These are phyloP conservation scores for Diplogelasinospora grovesii DNA, from an alignment of 495 filamentous ascomycete species.

Conservation along the genomic window DNA sequence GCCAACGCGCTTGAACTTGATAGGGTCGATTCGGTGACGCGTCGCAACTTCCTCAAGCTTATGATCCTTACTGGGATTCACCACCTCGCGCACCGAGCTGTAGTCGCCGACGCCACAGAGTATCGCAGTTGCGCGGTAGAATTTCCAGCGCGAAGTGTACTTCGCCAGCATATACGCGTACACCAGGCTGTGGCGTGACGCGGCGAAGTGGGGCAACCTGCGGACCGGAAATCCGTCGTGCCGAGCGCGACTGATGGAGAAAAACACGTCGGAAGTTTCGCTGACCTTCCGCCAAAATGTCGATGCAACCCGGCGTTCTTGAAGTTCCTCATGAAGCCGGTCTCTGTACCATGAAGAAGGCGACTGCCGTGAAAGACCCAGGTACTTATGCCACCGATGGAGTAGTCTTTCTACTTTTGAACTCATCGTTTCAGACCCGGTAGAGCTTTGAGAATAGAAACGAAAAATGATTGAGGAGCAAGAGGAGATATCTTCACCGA, in stretches of 20 bases:
- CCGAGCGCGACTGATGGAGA: slow-evolving; percentile 40
- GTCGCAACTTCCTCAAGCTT: slow-evolving; percentile 42
- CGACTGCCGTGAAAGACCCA: slow-evolving; percentile 34
- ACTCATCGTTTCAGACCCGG: not conserved
- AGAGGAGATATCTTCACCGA: slow-evolving; percentile 1
- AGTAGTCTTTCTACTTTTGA: slow-evolving; percentile 12
- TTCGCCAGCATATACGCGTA: slow-evolving; percentile 48
- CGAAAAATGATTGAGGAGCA: no score
- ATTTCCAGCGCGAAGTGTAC: slow-evolving; percentile 44
- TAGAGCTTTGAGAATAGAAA: no score
- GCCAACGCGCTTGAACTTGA: no score
- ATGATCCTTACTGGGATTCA: slow-evolving; percentile 43
- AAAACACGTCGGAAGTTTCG: slow-evolving; percentile 49
- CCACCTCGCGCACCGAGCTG: slow-evolving; percentile 36
- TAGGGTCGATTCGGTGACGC: no score
- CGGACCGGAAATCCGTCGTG: slow-evolving; percentile 33
- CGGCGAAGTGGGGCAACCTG: slow-evolving; percentile 25
- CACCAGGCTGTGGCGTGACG: slow-evolving; percentile 21
- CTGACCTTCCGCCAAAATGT: slow-evolving; percentile 36
- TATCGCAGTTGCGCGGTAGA: slow-evolving; percentile 37
- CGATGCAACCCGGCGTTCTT: slow-evolving; percentile 31
- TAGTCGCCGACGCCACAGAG: slow-evolving; percentile 29
- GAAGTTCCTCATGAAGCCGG: slow-evolving; percentile 40
- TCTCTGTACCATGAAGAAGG: slow-evolving; percentile 40
- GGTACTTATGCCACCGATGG: slow-evolving; percentile 33